Evolutionary conservation across 1,139 yeast species (phyloP).

Genomic region (Schizosaccharomyces versatilis): DNA sequence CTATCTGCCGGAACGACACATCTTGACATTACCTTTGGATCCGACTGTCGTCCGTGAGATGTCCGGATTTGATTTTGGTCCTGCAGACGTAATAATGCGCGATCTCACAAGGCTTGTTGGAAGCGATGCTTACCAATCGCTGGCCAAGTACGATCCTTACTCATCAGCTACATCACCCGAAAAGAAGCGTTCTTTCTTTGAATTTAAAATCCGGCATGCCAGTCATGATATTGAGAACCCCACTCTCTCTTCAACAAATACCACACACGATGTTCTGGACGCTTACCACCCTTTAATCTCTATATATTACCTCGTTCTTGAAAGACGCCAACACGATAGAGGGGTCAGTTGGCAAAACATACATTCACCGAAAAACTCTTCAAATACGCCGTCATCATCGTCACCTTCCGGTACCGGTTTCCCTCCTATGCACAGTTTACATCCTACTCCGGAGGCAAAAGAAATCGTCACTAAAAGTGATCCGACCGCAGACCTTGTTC

Average conservation of each 20-base stretch:
- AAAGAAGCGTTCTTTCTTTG: background rate
- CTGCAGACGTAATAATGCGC: conserved; percentile 33
- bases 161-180: conserved; percentile 4
- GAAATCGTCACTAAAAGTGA: no score
- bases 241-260: background rate
- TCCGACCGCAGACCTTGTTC: no score
- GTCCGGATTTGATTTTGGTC: conserved; percentile 60
- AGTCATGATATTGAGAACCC: conserved; percentile 2
- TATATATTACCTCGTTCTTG: conserved; percentile 66
- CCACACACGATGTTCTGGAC: conserved; percentile 13
- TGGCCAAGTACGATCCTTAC: conserved; percentile 3
- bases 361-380: no score
- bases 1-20: conserved; percentile 54
- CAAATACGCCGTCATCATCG: no score
- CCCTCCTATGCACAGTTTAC: no score
- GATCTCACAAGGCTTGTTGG: conserved; percentile 38
- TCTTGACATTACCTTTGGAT: conserved; percentile 55
- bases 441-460: no score
- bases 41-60: conserved; percentile 49
- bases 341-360: background rate
- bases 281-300: conserved; percentile 80
- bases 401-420: no score
- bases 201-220: conserved; percentile 1
- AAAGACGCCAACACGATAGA: conserved; percentile 38
- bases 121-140: conserved; percentile 37